Base-by-base conservation (phyloP, 306 rosid species). In the Inga oerstediana region DNA sequence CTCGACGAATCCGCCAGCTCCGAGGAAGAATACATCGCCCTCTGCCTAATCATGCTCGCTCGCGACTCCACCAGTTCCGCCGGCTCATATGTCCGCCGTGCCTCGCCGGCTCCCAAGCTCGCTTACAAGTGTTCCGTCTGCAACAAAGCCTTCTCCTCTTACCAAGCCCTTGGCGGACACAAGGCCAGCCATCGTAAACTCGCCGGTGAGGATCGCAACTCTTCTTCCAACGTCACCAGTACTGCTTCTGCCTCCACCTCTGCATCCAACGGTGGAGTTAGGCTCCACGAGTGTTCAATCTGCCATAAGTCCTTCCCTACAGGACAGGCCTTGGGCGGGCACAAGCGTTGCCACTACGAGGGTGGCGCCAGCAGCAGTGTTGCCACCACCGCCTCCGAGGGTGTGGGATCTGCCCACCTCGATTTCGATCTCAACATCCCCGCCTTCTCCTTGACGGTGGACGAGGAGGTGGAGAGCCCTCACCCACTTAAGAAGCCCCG, bases 11-110 rank as follows among this genome's bases (percentile, higher is more conserved):
- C 84, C 52, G 27, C 86, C 1, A 80, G 87, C 32, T 81, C 96
- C 0, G 99, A 96, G 82, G 99, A 96, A 77, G 99, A 96, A 88
- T 96, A 96, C 44, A 96, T 96, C 15, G 98, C 99, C 49, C 83
- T 92, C 86, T 96, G 99, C 83, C 97, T 96, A 84, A 87, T 96
- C 94, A 96, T 96, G 98, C 99, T 96, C 13, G 97, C 99, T 75
- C 97, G 95, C 5, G 97, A 97, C 62, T 73, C 85, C 30, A 22
- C 16, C 54, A 0, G 12, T 16, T 32, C 64, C 80, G 0, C 67
- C 54, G 27, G 43, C 41, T 59, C 9, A 34, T 9, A 24, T 7
- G 64, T 20, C 70, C 30, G 45, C 75, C 76, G 17, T 48, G 39
- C 13, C 82, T 61, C 67, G 16, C 67, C 67, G 32, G 1, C 16